Conservation (phyloP, 495 filamentous ascomycete genomes). For the Hyaloscypha hepaticicola region DNA sequence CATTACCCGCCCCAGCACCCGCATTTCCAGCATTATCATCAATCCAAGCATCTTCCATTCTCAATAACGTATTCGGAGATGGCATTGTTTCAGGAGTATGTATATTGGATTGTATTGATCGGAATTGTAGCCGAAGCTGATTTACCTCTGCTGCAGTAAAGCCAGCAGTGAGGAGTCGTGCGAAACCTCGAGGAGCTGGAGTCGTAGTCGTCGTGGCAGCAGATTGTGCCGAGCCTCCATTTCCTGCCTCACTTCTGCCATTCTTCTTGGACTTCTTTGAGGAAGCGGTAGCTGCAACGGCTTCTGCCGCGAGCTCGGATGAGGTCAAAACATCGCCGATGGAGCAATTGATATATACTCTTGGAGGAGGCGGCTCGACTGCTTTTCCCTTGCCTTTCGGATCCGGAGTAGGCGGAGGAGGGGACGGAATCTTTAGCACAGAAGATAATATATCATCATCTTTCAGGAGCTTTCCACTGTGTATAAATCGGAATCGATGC, state of each 20-base stretch:
- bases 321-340: conserved; percentile 72
- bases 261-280: conserved; percentile 22
- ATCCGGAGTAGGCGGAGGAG: conserved; percentile 41
- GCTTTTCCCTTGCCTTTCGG: conserved; percentile 57
- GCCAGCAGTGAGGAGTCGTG: conserved; percentile 74
- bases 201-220: conserved; percentile 37
- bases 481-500: conserved; percentile 76
- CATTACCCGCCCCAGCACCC: conserved; percentile 23
- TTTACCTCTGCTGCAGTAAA: conserved; percentile 81
- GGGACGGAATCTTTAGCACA: conserved; percentile 61
- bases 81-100: conserved; percentile 88
- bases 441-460: conserved; percentile 63
- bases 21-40: conserved; percentile 58
- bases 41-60: conserved; percentile 90
- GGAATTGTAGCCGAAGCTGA: conserved; percentile 80
- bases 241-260: conserved; percentile 20
- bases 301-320: conserved; percentile 69
- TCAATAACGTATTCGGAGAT: conserved; percentile 48
- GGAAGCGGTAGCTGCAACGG: conserved; percentile 32
- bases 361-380: conserved; percentile 42
- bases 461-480: conserved; percentile 78
- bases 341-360: conserved; percentile 86
- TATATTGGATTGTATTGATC: conserved; percentile 69
- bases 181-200: conserved; percentile 80
- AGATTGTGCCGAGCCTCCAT: conserved; percentile 6